Percentiles rank a stretch among this genome's conserved stretches.
Conservation (phyloP, 2,329 filamentous ascomycete species). For the Claviceps fusiformis region DNA sequence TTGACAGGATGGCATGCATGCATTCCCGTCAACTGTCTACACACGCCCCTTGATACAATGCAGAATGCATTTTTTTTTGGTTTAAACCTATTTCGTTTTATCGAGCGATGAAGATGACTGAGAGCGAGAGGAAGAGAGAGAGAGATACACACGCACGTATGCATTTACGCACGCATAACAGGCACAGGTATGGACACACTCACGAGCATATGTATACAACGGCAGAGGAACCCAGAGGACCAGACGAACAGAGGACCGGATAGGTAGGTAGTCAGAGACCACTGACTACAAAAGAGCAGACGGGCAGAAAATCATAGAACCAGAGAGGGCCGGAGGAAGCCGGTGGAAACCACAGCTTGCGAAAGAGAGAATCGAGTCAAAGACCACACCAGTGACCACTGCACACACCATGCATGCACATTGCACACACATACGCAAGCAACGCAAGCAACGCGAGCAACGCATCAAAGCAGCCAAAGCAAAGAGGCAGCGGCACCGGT, state of each 20-base stretch:
- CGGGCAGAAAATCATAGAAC: not conserved
- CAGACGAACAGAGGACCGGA: not conserved
- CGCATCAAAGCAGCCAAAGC: not conserved
- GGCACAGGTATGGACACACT: not conserved
- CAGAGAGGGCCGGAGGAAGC: not conserved
- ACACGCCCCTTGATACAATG: not conserved
- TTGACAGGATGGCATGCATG: not conserved
- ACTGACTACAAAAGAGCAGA: not conserved
- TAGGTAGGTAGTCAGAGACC: too few species aligned
- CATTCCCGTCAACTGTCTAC: not conserved
- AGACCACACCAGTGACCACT: not conserved
- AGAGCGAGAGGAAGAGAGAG: not conserved
- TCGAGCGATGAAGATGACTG: not conserved
- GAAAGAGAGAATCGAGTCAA: not conserved
- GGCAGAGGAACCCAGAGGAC: not conserved
- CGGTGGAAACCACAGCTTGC: not conserved
- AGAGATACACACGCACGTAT: not conserved
- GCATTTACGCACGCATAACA: not conserved
- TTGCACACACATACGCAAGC: not conserved
- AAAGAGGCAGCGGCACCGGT: slow-evolving; percentile 5
- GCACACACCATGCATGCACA: not conserved
- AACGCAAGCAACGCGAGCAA: too few species aligned
- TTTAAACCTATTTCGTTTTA: not conserved
- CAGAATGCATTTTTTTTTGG: not conserved
- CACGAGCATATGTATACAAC: not conserved